A percentile compares a stretch with the other conserved stretches of the same genome.
Evolutionary conservation across 176 grass and related monocot species (phyloP).

Genomic region (Paspalum vaginatum): DNA sequence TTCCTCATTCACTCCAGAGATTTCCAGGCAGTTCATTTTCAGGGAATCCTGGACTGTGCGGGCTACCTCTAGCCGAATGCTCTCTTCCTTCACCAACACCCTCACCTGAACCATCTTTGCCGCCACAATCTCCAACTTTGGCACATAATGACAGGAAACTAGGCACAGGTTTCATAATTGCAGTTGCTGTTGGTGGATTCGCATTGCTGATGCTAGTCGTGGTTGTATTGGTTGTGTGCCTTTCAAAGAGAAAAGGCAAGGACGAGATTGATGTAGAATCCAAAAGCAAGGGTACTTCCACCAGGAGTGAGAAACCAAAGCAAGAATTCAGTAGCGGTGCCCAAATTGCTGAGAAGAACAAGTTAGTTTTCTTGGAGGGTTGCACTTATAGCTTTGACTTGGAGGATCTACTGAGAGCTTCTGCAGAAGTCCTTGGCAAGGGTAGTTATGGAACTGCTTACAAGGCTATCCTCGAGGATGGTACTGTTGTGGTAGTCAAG

Average conservation of each 20-base stretch:
- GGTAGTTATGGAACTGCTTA: slow-evolving; percentile 93
- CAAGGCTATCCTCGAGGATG: slow-evolving; percentile 88
- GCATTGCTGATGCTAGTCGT: slow-evolving; percentile 61
- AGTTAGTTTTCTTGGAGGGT: slow-evolving; percentile 87
- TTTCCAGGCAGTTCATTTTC: slow-evolving; percentile 66
- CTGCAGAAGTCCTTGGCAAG: slow-evolving; percentile 98
- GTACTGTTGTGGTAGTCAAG: slow-evolving; percentile 91
- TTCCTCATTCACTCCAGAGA: slow-evolving; percentile 68
- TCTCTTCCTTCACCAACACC: slow-evolving; percentile 53
- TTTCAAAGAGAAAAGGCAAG: slow-evolving; percentile 63
- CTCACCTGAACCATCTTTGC: slow-evolving; percentile 43
- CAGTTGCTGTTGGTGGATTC: slow-evolving; percentile 76
- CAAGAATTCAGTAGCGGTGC: slow-evolving; percentile 78
- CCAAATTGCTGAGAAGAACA: slow-evolving; percentile 84
- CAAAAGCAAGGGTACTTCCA: slow-evolving; percentile 40
- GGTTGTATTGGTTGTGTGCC: slow-evolving; percentile 63
- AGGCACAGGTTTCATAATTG: slow-evolving; percentile 72
- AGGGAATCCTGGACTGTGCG: slow-evolving; percentile 81
- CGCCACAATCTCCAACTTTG: slow-evolving; percentile 3
- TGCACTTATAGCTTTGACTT: slow-evolving; percentile 94
- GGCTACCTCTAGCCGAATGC: slow-evolving; percentile 72
- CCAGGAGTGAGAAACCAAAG: slow-evolving; percentile 70
- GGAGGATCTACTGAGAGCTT: slow-evolving; percentile 92
- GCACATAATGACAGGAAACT: slow-evolving; percentile 53
- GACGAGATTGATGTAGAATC: slow-evolving; percentile 41